Evolutionary conservation across 495 filamentous ascomycete genomes (phyloP), one percentile per base, ranked within the genome.

Genomic region (Penicillium bovifimosum): DNA sequence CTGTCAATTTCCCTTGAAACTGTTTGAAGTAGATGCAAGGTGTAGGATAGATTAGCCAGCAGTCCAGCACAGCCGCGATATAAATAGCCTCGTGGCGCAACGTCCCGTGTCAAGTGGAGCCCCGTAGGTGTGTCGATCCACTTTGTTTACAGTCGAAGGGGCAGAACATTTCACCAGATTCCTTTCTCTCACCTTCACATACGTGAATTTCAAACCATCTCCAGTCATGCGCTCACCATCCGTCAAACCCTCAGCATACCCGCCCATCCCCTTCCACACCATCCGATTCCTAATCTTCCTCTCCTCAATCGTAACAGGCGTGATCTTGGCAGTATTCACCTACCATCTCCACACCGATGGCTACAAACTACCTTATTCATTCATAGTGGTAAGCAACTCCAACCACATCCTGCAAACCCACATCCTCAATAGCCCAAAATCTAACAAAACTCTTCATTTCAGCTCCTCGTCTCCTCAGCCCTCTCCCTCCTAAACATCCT

Each of bases 311-410:
- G 70, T 86, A 27, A 80, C 85, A 53, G 76, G 67, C 27, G 73
- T 70, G 47, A 79, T 86, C 34, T 77, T 86, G 59, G 69, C 67
- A 41, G 80, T 80, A 55, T 88, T 88, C 68, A 76, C 80, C 47
- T 78, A 76, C 56, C 76, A 84, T 53, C 75, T 87, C 28, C 72
- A 74, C 41, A 55, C 67, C 32, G 78, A 79, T 50, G 66, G 73
- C 31, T 80, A 73, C 60, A 69, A 71, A 44, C 66, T 83, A 5
- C 85, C 84, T 10, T 86, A 80, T 74, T 82, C 83, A 20, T 86
- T 86, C 58, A 68, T 86, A 16, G 64, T 86, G 45, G 83, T 86
- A 74, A 50, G 34, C 38, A 28, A 24, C 20, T 24, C 4, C 20
- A 24, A 24, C 20, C 20, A 2, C 20, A 2, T 24, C 20, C 20